Evolutionary conservation across 192 early-diverging fungal species (phyloP).

Genomic region (Umbelopsis vinacea): DNA sequence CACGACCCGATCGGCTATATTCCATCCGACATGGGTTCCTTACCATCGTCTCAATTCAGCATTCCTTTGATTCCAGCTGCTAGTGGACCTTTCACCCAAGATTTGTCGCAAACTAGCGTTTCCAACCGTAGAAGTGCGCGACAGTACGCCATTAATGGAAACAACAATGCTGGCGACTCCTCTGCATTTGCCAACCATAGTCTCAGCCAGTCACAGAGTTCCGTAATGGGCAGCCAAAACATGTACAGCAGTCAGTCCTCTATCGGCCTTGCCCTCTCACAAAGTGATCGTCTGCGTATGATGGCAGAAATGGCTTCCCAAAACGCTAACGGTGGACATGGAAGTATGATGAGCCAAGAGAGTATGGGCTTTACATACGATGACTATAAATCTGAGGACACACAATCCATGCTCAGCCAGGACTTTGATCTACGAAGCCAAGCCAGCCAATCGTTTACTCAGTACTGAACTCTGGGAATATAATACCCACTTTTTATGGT

Average conservation of each 20-base stretch:
- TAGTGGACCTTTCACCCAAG: slow-evolving; percentile 63
- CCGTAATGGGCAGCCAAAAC: slow-evolving; percentile 51
- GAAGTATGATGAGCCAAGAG: slow-evolving; percentile 57
- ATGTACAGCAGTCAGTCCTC: slow-evolving; percentile 63
- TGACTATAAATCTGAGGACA: slow-evolving; percentile 65
- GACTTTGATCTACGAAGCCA: slow-evolving; percentile 59
- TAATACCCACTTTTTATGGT: not conserved
- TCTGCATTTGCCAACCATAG: slow-evolving; percentile 42
- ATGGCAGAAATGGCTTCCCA: slow-evolving; percentile 48
- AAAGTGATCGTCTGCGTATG: slow-evolving; percentile 58
- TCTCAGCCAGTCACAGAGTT: slow-evolving; percentile 33
- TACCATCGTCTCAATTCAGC: slow-evolving; percentile 52
- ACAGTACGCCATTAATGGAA: slow-evolving; percentile 35
- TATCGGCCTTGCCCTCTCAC: slow-evolving; percentile 55
- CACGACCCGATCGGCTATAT: slow-evolving; percentile 56
- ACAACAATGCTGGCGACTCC: not conserved
- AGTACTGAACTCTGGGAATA: slow-evolving; percentile 41
- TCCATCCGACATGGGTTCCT: slow-evolving; percentile 47
- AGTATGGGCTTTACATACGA: slow-evolving; percentile 53
- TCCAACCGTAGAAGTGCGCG: slow-evolving; percentile 53
- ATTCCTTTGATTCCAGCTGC: slow-evolving; percentile 59
- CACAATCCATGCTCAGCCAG: slow-evolving; percentile 57
- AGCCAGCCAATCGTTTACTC: slow-evolving; percentile 58
- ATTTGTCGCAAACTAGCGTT: slow-evolving; percentile 58
- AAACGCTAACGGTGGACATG: slow-evolving; percentile 25